A percentile compares a stretch with the other conserved stretches of the same genome.
These are phyloP conservation scores for Trichophyton benhamiae DNA, from an alignment of 2,329 filamentous ascomycete species.

Conservation along the genomic window DNA sequence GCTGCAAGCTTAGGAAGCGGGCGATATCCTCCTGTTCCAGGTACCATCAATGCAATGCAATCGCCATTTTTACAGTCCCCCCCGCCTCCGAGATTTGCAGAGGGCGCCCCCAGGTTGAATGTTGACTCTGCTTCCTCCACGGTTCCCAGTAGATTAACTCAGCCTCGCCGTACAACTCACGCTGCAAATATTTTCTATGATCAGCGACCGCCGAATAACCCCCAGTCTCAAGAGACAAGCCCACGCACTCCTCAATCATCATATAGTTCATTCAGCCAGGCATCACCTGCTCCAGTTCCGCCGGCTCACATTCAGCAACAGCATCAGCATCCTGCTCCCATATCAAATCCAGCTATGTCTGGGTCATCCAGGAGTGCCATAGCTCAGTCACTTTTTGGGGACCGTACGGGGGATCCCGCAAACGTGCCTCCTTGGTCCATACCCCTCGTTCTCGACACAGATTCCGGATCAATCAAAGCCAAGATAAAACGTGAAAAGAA, in stretches of 20 bases:
- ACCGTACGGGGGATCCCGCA: not conserved
- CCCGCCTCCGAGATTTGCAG: constrained; percentile 15
- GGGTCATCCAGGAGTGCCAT: constrained; percentile 1
- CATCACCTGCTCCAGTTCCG: constrained; percentile 7
- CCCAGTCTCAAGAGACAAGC: constrained; percentile 9
- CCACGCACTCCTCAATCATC: constrained; percentile 11
- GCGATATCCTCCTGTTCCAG: constrained; percentile 17
- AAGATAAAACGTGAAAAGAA: constrained; percentile 33
- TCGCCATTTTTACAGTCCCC: constrained; percentile 27
- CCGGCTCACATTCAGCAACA: constrained; percentile 10
- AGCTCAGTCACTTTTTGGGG: not conserved
- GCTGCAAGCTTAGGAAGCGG: constrained; percentile 19
- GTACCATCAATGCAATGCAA: constrained; percentile 22
- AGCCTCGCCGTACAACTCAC: constrained; percentile 6
- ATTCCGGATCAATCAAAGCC: constrained; percentile 31
- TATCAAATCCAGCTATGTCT: not conserved
- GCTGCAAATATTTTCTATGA: constrained; percentile 4
- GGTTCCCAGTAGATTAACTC: constrained; percentile 4
- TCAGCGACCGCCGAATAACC: not conserved
- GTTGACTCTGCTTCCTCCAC: constrained; percentile 4
- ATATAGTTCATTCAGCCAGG: constrained; percentile 11
- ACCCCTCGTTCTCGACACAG: constrained; percentile 28
- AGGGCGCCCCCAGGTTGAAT: not conserved
- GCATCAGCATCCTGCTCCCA: constrained; percentile 7
- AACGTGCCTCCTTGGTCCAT: not conserved